Evolutionary conservation across 2,329 filamentous ascomycete species (phyloP).

Genomic region (Ascosphaera apis): DNA sequence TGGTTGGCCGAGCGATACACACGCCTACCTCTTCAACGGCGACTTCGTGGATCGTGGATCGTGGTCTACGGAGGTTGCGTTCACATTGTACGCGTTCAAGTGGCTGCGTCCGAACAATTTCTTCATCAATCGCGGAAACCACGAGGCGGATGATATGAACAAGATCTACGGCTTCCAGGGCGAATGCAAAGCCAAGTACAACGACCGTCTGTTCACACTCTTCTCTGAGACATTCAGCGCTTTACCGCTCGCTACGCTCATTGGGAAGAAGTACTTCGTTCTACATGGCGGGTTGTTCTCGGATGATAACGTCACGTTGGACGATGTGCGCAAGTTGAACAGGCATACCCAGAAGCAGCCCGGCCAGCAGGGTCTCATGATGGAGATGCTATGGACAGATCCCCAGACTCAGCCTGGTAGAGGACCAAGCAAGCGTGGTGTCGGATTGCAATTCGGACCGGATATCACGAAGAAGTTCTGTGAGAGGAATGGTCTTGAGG

Average conservation of each 20-base stretch:
- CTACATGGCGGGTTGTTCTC: constrained; percentile 92
- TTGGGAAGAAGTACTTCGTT: constrained; percentile 75
- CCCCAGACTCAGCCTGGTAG: constrained; percentile 68
- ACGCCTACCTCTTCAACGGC: constrained; percentile 93
- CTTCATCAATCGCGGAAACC: constrained; percentile 94
- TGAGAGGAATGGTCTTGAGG: constrained; percentile 81
- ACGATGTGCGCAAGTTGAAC: constrained; percentile 85
- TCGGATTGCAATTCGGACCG: constrained; percentile 88
- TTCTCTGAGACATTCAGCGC: constrained; percentile 98
- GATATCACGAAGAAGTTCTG: constrained; percentile 94
- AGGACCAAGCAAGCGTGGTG: constrained; percentile 86
- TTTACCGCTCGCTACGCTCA: constrained; percentile 70
- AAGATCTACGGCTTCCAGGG: constrained; percentile 95
- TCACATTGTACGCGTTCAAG: constrained; percentile 89
- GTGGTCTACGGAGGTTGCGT: constrained; percentile 92
- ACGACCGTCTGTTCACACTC: constrained; percentile 81
- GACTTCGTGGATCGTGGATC: constrained; percentile 96
- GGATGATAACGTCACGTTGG: constrained; percentile 68
- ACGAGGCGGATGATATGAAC: constrained; percentile 99
- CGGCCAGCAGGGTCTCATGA: constrained; percentile 87
- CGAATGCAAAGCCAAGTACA: constrained; percentile 96
- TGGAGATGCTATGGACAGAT: constrained; percentile 99
- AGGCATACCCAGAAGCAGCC: constrained; percentile 79
- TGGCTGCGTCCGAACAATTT: constrained; percentile 72
- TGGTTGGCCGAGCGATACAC: constrained; percentile 59